phyloP scores from a whole-genome alignment of 768 basidiomycete species.

The Hypholoma fasciculare region DNA sequence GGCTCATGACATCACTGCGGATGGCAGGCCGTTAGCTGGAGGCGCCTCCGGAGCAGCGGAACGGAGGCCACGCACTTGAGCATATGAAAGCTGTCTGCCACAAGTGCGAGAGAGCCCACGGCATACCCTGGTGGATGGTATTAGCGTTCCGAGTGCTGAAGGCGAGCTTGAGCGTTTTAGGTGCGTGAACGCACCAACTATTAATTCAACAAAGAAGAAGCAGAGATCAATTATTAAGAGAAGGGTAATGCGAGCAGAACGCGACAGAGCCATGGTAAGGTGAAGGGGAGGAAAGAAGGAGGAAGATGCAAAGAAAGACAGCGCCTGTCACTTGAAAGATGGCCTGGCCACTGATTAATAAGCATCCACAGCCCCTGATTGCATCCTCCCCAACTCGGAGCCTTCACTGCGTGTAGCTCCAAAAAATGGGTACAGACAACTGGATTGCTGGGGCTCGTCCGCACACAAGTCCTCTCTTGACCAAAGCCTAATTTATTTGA shows the following conservation, averaged over 20 bases:
- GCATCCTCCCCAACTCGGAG: not conserved
- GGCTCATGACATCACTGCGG: slow-evolving; percentile 91
- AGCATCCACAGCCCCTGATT: not conserved
- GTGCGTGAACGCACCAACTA: slow-evolving; percentile 53
- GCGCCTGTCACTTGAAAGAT: not conserved
- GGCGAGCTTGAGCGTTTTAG: not conserved
- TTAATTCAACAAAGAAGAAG: slow-evolving; percentile 87
- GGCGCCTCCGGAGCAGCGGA: not conserved
- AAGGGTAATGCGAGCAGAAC: slow-evolving; percentile 71
- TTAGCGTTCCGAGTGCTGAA: slow-evolving; percentile 4
- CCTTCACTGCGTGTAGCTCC: not conserved
- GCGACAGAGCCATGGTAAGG: slow-evolving; percentile 48
- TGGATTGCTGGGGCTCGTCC: not conserved
- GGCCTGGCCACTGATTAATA: not conserved
- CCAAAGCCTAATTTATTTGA: not conserved
- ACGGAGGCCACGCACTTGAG: slow-evolving; percentile 69
- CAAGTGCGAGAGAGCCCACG: slow-evolving; percentile 92
- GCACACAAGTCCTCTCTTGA: not conserved
- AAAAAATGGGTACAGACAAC: not conserved
- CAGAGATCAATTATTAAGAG: slow-evolving; percentile 81
- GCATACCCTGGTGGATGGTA: slow-evolving; percentile 67
- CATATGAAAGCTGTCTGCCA: slow-evolving; percentile 99
- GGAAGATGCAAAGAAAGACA: not conserved
- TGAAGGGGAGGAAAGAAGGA: slow-evolving; percentile 3
- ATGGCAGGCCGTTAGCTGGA: slow-evolving; percentile 6